phyloP scores from a whole-genome alignment of 306 rosid species.

The Malus orientalis region DNA sequence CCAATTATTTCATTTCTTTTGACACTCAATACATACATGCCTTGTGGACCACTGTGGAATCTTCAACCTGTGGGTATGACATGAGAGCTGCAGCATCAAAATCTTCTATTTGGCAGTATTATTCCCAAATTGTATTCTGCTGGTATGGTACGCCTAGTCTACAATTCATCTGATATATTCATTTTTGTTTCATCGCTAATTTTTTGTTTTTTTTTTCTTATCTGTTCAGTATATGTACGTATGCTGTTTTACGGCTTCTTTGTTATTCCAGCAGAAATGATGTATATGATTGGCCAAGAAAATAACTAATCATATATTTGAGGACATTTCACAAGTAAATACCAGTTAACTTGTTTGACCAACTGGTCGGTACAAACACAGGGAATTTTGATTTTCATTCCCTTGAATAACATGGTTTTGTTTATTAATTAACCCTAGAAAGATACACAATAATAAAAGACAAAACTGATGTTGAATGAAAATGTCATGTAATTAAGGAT shows the following conservation, averaged over 20 bases:
- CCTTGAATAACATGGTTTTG: no score
- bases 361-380: neutral
- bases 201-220: neutral
- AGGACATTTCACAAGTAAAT: neutral
- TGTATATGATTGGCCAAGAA: neutral
- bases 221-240: neutral
- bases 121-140: neutral
- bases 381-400: neutral
- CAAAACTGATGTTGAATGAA: no score
- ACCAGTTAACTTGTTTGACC: neutral
- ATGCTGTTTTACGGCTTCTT: neutral
- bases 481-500: no score
- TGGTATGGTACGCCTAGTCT: neutral
- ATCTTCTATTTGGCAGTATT: slow-evolving; percentile 11
- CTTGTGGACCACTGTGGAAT: neutral
- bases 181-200: neutral
- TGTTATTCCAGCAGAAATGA: neutral
- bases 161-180: neutral
- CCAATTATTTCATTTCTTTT: slow-evolving; percentile 19
- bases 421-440: no score
- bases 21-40: no score
- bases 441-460: no score
- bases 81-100: slow-evolving; percentile 1
- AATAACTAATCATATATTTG: neutral
- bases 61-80: slow-evolving; percentile 19